Percentiles rank a stretch among this genome's conserved stretches.
Evolutionary conservation across 345 rosid genomes (phyloP).

Genomic region (Eucalyptus tenuipes): DNA sequence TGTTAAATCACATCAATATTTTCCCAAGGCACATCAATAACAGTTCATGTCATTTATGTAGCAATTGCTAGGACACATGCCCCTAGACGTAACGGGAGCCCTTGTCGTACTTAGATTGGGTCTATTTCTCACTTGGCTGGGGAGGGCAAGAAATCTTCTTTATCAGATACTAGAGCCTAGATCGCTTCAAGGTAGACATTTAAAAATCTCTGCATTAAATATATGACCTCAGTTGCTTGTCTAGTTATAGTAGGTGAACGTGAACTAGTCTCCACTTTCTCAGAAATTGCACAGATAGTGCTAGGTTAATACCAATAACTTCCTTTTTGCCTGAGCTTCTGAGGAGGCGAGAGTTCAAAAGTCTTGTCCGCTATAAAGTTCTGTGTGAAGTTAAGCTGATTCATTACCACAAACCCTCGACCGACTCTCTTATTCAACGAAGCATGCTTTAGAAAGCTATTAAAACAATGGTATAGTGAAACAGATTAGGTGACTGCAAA

Average conservation of each 20-base stretch:
- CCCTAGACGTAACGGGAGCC: neutral
- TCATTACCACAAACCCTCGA: neutral
- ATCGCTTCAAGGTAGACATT: neutral
- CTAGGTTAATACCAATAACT: neutral
- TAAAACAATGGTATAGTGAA: neutral
- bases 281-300: neutral
- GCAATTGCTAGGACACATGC: neutral
- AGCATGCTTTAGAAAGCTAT: neutral
- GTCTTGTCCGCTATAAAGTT: neutral
- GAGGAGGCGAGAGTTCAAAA: neutral
- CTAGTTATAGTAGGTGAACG: neutral
- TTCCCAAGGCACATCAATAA: neutral
- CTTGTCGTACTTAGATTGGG: neutral
- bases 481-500: neutral
- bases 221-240: neutral
- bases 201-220: neutral
- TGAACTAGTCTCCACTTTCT: neutral
- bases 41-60: neutral
- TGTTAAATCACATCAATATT: neutral
- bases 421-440: neutral
- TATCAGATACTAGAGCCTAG: neutral
- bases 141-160: neutral
- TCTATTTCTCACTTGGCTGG: neutral
- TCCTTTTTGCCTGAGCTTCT: neutral
- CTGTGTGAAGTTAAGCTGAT: neutral